Conservation (phyloP, 306 rosid species). For the Macrotyloma uniflorum region DNA sequence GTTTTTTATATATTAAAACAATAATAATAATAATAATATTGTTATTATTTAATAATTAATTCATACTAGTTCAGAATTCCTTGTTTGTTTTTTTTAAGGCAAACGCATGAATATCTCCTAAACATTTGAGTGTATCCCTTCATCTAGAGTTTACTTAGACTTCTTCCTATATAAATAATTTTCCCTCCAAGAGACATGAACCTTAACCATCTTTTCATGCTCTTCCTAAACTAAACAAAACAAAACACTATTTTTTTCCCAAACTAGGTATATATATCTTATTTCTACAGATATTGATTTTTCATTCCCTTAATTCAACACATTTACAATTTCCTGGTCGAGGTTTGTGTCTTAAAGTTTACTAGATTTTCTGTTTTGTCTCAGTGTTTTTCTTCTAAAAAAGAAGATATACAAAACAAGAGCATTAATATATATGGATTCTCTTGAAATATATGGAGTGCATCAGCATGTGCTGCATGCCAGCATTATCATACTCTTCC, state of each 20-base stretch:
- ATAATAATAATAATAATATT: background rate
- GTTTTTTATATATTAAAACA: background rate
- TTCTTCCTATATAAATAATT: conserved; percentile 67
- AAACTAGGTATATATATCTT: conserved; percentile 35
- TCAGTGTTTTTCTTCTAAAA: background rate
- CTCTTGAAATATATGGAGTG: background rate
- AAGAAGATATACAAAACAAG: background rate
- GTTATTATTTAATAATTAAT: background rate
- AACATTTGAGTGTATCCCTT: background rate
- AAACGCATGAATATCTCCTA: background rate
- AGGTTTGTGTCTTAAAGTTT: conserved; percentile 48
- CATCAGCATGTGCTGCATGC: background rate
- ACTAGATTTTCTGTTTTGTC: background rate
- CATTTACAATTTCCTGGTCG: background rate
- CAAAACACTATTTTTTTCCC: background rate
- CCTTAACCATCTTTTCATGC: conserved; percentile 67
- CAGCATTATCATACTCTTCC: background rate
- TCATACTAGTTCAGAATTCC: too few species aligned
- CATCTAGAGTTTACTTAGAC: conserved; percentile 5
- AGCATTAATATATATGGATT: background rate
- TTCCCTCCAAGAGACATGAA: conserved; percentile 40
- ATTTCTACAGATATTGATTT: conserved; percentile 46
- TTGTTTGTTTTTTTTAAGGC: background rate
- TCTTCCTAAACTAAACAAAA: conserved; percentile 30
- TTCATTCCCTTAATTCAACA: conserved; percentile 39